Base-by-base conservation (phyloP, 176 grass and related monocot genomes). In the Oryza meridionalis region DNA sequence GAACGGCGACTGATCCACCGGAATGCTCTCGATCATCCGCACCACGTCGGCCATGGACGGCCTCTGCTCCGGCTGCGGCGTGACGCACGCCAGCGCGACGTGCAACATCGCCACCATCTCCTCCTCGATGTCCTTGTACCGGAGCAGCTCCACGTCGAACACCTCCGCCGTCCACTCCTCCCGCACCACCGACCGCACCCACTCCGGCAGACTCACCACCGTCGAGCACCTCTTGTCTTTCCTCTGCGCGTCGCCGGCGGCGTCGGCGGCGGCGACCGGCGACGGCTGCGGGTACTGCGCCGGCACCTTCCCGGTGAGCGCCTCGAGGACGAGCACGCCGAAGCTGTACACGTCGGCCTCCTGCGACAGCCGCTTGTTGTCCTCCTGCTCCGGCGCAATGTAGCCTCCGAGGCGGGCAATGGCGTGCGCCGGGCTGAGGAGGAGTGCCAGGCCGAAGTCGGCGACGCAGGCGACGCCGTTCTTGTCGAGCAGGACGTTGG, bases 111-210 rank as follows among this genome's bases (percentile, higher is more conserved):
- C 88, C 67, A 95, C 88, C 93, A 95, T 95, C 76, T 95, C 93
- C 63, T 95, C 93, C 81, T 95, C 93, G 80, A 92, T 85, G 83
- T 90, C 77, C 76, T 92, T 87, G 86, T 90, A 94, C 67, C 93
- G 80, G 11, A 95, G 81, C 86, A 95, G 85, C 93, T 95, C 93
- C 79, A 82, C 88, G 32, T 95, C 93, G 71, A 95, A 95, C 83
- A 95, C 93, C 86, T 95, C 90, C 6, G 93, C 93, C 7, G 86
- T 95, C 93, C 90, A 95, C 86, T 95, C 90, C 72, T 95, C 93
- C 50, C 88, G 68, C 77, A 95, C 93, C 90, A 95, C 93, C 37
- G 90, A 90, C 86, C 84, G 85, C 44, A 95, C 93, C 93, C 93
- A 95, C 77, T 88, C 85, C 0, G 91, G 87, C 0, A 92, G 87